Percentiles rank a stretch among this genome's conserved stretches.
phyloP scores from a whole-genome alignment of 2,329 filamentous ascomycete genomes.

The Tolypocladium paradoxum region DNA sequence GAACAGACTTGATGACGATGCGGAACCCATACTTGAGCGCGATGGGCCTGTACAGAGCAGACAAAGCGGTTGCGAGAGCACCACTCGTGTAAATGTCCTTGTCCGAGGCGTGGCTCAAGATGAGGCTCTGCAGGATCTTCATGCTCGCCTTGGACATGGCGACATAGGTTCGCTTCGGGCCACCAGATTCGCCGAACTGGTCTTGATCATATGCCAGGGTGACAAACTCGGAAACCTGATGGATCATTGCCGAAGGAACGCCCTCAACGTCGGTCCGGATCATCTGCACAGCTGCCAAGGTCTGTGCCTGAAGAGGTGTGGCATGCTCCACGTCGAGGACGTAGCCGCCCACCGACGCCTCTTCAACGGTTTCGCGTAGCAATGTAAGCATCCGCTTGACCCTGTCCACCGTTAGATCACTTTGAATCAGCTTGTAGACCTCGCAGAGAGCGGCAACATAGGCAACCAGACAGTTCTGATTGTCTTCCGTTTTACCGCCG shows the following conservation, averaged over 20 bases:
- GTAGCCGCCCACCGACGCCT: slow-evolving; percentile 57
- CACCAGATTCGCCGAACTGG: slow-evolving; percentile 17
- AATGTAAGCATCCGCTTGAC: slow-evolving; percentile 61
- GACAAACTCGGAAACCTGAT: slow-evolving; percentile 59
- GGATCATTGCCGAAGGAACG: slow-evolving; percentile 57
- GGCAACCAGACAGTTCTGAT: slow-evolving; percentile 75
- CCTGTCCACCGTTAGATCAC: slow-evolving; percentile 48
- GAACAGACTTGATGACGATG: slow-evolving; percentile 56
- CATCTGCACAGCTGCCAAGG: slow-evolving; percentile 56
- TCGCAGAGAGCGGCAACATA: slow-evolving; percentile 69
- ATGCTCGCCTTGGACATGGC: slow-evolving; percentile 81
- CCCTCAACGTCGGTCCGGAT: slow-evolving; percentile 55
- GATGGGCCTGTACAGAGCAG: slow-evolving; percentile 60
- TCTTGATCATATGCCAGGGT: slow-evolving; percentile 53
- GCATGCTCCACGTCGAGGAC: slow-evolving; percentile 62
- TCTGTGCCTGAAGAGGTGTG: slow-evolving; percentile 60
- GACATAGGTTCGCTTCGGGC: slow-evolving; percentile 65
- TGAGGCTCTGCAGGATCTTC: slow-evolving; percentile 51
- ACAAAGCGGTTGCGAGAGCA: slow-evolving; percentile 53
- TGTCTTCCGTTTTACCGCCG: slow-evolving; percentile 39
- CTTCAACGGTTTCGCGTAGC: slow-evolving; percentile 58
- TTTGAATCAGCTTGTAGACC: slow-evolving; percentile 64
- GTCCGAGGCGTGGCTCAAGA: slow-evolving; percentile 48
- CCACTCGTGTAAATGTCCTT: slow-evolving; percentile 59
- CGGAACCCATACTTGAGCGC: slow-evolving; percentile 70